Base-by-base conservation (phyloP, 140 eudicot genomes). In the Artemisia princeps region DNA sequence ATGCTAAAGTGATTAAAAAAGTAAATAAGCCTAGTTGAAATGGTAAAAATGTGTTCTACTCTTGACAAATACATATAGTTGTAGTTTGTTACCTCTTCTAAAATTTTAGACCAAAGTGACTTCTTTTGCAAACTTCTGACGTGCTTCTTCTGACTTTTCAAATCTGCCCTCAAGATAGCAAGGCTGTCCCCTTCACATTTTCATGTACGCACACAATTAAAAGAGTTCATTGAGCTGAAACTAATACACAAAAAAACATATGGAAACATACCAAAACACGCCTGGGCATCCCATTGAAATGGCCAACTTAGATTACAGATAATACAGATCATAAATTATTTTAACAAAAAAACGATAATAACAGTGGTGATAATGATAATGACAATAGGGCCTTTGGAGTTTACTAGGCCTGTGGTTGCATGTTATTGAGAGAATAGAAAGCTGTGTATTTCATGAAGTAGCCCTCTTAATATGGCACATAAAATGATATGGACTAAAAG, bases 61-160 rank as follows among this genome's bases (percentile, higher is more conserved):
- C 30, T 60, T 12, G 15, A 58, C 9, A 19, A 7, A 48, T 1
- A 60, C 6, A 24, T 62, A 64, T 13, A 59, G 23, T 17, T 46
- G 16, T 52, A 64, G 19, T 75, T 73, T 16, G 70, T 50, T 85
- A 92, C 99, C 94, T 88, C 99, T 82, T 92, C 99, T 87, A 92
- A 80, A 71, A 86, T 80, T 80, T 70, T 88, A 68, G 96, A 88
- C 99, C 99, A 92, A 61, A 92, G 87, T 20, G 99, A 92, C 78
- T 88, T 92, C 81, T 88, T 92, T 66, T 92, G 84, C 83, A 92
- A 79, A 69, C 77, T 86, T 79, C 81, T 80, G 24, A 92, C 99
- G 44, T 88, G 96, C 77, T 92, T 92, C 82, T 68, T 92, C 72
- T 92, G 99, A 77, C 88, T 88, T 71, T 94, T 94, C 59, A 94